These are phyloP conservation scores for Pulveroboletus sp. DNA, from an alignment of 768 basidiomycete species.

Conservation along the genomic window DNA sequence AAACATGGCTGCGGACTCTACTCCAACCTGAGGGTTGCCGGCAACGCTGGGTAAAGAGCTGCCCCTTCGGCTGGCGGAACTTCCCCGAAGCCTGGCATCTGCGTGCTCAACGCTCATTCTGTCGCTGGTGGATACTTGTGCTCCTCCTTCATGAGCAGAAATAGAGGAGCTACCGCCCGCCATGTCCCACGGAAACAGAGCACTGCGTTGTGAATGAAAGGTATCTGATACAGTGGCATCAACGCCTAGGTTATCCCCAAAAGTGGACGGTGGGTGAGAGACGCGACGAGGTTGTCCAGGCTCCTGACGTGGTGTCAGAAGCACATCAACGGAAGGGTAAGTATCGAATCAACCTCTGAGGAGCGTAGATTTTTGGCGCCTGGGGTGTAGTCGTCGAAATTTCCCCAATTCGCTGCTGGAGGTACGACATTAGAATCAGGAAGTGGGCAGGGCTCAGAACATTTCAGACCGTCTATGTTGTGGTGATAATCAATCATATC, in stretches of 20 bases:
- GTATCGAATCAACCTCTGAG: slow-evolving; percentile 53
- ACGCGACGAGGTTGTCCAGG: slow-evolving; percentile 79
- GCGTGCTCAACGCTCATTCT: slow-evolving; percentile 48
- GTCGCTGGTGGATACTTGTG: slow-evolving; percentile 37
- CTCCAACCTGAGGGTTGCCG: slow-evolving; percentile 39
- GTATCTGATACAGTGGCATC: slow-evolving; percentile 40
- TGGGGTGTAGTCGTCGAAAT: slow-evolving; percentile 13
- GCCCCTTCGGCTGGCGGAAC: slow-evolving; percentile 51
- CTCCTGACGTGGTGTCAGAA: slow-evolving; percentile 49
- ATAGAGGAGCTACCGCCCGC: slow-evolving; percentile 64
- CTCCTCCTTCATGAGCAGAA: slow-evolving; percentile 34
- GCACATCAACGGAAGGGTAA: not conserved
- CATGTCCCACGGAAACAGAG: slow-evolving; percentile 82
- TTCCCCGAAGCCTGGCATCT: slow-evolving; percentile 51
- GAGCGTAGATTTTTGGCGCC: slow-evolving; percentile 38
- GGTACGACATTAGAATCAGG: slow-evolving; percentile 10
- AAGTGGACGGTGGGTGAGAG: slow-evolving; percentile 52
- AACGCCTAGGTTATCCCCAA: slow-evolving; percentile 48
- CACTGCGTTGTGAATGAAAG: slow-evolving; percentile 58
- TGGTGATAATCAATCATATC: slow-evolving; percentile 23
- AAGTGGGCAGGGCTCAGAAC: not conserved
- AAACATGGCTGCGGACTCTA: slow-evolving; percentile 51
- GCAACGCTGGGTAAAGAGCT: slow-evolving; percentile 54
- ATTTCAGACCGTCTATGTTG: slow-evolving; percentile 20
- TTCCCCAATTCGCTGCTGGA: slow-evolving; percentile 23